A percentile compares a stretch with the other conserved stretches of the same genome.
Conservation (phyloP, 768 basidiomycete species). For the Daedaleopsis sinensis region DNA sequence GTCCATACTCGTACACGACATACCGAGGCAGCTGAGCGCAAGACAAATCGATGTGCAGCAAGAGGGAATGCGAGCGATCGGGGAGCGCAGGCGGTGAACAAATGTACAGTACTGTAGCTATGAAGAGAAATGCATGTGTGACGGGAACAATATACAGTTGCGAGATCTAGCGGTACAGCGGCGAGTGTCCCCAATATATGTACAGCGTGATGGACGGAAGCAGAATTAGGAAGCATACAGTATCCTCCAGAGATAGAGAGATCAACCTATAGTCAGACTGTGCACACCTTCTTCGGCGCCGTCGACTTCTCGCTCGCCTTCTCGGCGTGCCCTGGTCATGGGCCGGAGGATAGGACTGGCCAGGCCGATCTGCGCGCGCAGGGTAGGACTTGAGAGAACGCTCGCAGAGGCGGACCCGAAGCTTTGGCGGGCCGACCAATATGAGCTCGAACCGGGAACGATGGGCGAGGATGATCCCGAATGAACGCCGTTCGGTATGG, state of each 20-base stretch:
- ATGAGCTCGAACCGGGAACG: conserved; percentile 50
- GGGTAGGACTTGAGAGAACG: conserved; percentile 73
- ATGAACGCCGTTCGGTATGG: conserved; percentile 63
- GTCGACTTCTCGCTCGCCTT: conserved; percentile 67
- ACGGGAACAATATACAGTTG: conserved; percentile 11
- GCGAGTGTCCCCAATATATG: conserved; percentile 7
- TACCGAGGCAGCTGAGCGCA: conserved; percentile 78
- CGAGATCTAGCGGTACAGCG: conserved; percentile 11
- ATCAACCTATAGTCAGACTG: conserved; percentile 50
- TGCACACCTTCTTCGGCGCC: conserved; percentile 80
- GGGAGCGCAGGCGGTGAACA: conserved; percentile 11
- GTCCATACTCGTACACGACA: conserved; percentile 90
- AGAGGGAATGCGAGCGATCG: background rate
- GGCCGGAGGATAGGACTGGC: conserved; percentile 79
- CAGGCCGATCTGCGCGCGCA: conserved; percentile 70
- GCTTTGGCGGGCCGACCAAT: conserved; percentile 42
- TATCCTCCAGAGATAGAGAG: background rate
- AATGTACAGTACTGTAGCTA: conserved; percentile 11
- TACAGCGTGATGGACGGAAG: background rate
- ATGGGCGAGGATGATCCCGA: conserved; percentile 79
- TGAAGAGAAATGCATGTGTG: background rate
- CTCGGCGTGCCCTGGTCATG: conserved; percentile 47
- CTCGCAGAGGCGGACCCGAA: conserved; percentile 48
- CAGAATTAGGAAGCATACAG: background rate
- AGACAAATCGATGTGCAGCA: background rate